Evolutionary conservation across 2,329 filamentous ascomycete genomes (phyloP), one percentile per base, ranked within the genome.

Genomic region (Ciborinia camelliae): DNA sequence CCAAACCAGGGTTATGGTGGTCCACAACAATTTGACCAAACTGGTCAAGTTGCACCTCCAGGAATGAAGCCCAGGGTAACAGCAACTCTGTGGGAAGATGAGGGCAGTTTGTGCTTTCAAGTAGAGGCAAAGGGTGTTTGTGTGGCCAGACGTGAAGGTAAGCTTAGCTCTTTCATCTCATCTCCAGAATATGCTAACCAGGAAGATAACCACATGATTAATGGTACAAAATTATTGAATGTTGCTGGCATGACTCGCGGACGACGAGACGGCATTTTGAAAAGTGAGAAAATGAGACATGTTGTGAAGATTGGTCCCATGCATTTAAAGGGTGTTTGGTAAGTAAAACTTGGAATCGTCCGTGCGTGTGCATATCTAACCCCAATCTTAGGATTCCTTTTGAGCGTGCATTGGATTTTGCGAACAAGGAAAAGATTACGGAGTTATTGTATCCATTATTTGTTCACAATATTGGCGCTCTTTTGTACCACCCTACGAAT

Each of bases 371-470:
- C 66, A 64, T 32, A 48, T 52, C 62, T 75, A 59, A 71, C 58
- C 63, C 60, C 60, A 51, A 43, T 23, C 57, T 23, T 71, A 97
- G 93, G 93, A 99, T 99, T 73, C 95, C 95, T 2, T 98, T 96
- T 73, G 95, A 98, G 72, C 89, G 95, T 70, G 95, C 95, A n/a
- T 81, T 99, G 62, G 95, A 98, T 73, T 98, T 99, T 76, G 95
- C 95, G 70, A 99, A 99, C 81, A 98, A 97, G 83, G 95, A 99
- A 79, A 98, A 98, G 80, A 99, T 98, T 69, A 98, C 95, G 0
- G 94, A 98, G 78, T 81, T 93, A 55, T 81, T 98, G 63, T 99
- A 98, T 77, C 95, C 95, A 61, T 82, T 99, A 57, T 99, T 99
- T 76, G 95, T 98, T 47, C 93, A 98, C 78, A 96, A 98, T 78